phyloP scores from a whole-genome alignment of 2,329 filamentous ascomycete species.

The Alternaria ethzedia region DNA sequence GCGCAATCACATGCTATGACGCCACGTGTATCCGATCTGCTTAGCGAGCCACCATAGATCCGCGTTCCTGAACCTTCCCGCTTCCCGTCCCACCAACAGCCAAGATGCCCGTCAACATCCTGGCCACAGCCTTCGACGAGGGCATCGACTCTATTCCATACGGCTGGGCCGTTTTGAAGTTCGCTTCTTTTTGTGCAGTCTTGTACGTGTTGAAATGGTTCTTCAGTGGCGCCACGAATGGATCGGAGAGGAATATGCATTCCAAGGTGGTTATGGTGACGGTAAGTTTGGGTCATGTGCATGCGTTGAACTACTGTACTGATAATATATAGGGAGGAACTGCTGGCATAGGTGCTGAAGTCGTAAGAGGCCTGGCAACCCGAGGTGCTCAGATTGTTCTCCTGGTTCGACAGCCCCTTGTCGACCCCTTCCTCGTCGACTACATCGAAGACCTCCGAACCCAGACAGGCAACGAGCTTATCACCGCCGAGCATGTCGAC shows the following conservation, averaged over 20 bases:
- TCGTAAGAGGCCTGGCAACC: conserved; percentile 74
- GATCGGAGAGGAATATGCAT: conserved; percentile 83
- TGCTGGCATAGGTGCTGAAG: conserved; percentile 83
- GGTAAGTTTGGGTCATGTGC: conserved; percentile 53
- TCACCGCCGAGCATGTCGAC: conserved; percentile 95
- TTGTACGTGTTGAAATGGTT: conserved; percentile 73
- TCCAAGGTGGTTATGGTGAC: conserved; percentile 94
- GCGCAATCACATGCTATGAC: conserved; percentile 40
- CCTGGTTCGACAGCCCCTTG: conserved; percentile 79
- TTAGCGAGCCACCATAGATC: conserved; percentile 34
- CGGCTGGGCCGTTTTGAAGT: conserved; percentile 59
- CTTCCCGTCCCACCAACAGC: conserved; percentile 26
- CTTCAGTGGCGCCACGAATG: conserved; percentile 76
- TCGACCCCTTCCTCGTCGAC: conserved; percentile 88
- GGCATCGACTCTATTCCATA: conserved; percentile 63
- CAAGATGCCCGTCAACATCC: conserved; percentile 68
- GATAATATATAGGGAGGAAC: conserved; percentile 72
- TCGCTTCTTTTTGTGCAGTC: conserved; percentile 59
- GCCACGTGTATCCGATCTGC: conserved; percentile 28
- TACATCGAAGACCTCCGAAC: conserved; percentile 87
- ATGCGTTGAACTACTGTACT: conserved; percentile 5
- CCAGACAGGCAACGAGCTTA: conserved; percentile 79
- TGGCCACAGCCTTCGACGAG: conserved; percentile 60
- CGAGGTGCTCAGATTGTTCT: conserved; percentile 91
- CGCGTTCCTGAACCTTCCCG: conserved; percentile 24